Percentiles rank a stretch among this genome's conserved stretches.
Conservation (phyloP, 768 basidiomycete species). For the Phanerodontia chrysosporium region DNA sequence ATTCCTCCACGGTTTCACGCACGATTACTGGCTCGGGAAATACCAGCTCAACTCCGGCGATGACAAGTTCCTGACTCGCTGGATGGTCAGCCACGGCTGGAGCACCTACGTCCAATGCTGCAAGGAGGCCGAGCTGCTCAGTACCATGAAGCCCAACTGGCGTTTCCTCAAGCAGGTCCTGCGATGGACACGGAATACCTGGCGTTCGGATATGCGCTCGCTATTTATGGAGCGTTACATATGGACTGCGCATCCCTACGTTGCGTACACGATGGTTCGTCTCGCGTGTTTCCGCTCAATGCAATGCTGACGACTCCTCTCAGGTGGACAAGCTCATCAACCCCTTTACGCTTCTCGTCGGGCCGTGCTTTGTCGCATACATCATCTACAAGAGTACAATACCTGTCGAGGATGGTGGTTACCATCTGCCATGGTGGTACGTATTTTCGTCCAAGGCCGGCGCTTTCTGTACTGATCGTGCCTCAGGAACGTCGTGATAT, state of each 20-base stretch:
- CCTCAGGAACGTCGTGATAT: slow-evolving; percentile 61
- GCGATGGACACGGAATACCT: slow-evolving; percentile 92
- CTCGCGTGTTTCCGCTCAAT: not conserved
- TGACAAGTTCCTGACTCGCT: slow-evolving; percentile 91
- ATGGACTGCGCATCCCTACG: slow-evolving; percentile 85
- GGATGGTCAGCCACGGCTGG: slow-evolving; percentile 97
- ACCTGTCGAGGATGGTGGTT: slow-evolving; percentile 61
- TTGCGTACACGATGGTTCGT: slow-evolving; percentile 78
- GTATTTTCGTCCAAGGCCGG: slow-evolving; percentile 22
- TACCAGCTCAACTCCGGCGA: slow-evolving; percentile 94
- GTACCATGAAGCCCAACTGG: slow-evolving; percentile 97
- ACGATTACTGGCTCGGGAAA: slow-evolving; percentile 91
- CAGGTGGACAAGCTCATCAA: slow-evolving; percentile 85
- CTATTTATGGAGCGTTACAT: slow-evolving; percentile 85
- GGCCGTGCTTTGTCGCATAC: slow-evolving; percentile 73
- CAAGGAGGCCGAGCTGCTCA: slow-evolving; percentile 79
- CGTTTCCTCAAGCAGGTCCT: slow-evolving; percentile 91
- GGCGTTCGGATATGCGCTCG: slow-evolving; percentile 85
- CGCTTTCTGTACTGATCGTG: not conserved
- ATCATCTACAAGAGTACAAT: slow-evolving; percentile 79
- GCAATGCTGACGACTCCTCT: slow-evolving; percentile 6
- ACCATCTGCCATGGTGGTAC: slow-evolving; percentile 80
- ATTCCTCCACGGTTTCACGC: slow-evolving; percentile 89
- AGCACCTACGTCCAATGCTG: slow-evolving; percentile 89
- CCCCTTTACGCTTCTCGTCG: slow-evolving; percentile 81